Base-by-base conservation (phyloP, 2,329 filamentous ascomycete genomes). In the Aspergillus cejpii region DNA sequence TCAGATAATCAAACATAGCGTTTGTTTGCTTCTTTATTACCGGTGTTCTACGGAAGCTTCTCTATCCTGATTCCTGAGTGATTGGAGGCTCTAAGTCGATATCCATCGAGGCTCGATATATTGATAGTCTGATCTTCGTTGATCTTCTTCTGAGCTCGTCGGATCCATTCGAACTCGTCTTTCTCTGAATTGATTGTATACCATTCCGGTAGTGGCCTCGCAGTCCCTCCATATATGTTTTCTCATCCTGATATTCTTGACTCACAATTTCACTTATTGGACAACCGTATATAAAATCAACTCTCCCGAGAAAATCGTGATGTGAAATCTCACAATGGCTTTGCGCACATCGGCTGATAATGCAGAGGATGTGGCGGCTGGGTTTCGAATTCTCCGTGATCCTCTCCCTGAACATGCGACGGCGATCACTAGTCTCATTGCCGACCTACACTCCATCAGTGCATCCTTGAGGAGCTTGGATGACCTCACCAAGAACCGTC, bases 361-460 rank as follows among this genome's bases (percentile, higher is more conserved):
- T 44, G 73, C 75, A 49, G 73, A 79, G 57, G 74, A 78, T 39
- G 70, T 75, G 51, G 75, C 75, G 40, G 66, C 69, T 41, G 72
- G 70, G 45, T 69, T 81, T 48, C 66, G 67, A 48, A 56, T 63
- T 33, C 78, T 80, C 58, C 64, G 74, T 40, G 65, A 67, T 44
- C 68, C 71, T 51, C 70, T 80, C 39, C 72, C 74, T 6, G 68
- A 76, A 41, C 64, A 73, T 53, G 66, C 72, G 26, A 70, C 73
- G 24, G 73, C 77, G 34, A 75, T 81, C 53, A 76, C 75, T 19
- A 67, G 67, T 24, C 61, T 76, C 21, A 75, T 81, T 41, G 70
- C 74, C 43, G 70, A 77, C 48, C 68, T 81, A 19, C 79, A 76
- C 56, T 69, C 69, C 41, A 74, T 81, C 57, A 75, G 75, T 44